Conservation (phyloP, 495 filamentous ascomycete species). For the Collariella sp. region DNA sequence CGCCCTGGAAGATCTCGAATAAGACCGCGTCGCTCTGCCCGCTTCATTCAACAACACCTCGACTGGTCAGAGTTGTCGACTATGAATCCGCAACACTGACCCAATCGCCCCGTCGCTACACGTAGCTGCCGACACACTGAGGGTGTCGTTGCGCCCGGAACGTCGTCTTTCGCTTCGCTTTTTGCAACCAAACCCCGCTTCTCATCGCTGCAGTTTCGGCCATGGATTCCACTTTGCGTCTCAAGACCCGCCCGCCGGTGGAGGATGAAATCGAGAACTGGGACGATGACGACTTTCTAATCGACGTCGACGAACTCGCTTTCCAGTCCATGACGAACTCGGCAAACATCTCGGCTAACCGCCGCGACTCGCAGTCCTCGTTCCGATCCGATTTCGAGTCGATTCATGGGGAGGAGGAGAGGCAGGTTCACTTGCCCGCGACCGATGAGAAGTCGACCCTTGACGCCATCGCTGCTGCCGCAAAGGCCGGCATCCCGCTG, state of each 20-base stretch:
- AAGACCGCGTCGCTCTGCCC: slow-evolving; percentile 1
- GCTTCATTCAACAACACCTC: slow-evolving; percentile 1
- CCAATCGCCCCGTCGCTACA: slow-evolving; percentile 19
- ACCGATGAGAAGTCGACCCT: slow-evolving; percentile 71
- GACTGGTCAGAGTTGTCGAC: slow-evolving; percentile 18
- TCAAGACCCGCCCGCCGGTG: slow-evolving; percentile 45
- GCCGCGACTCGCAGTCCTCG: slow-evolving; percentile 70
- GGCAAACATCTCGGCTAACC: slow-evolving; percentile 44
- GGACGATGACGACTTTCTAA: slow-evolving; percentile 78
- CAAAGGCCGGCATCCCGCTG: slow-evolving; percentile 84
- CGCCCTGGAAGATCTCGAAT: neutral
- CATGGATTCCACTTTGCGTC: slow-evolving; percentile 50
- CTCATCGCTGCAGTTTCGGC: slow-evolving; percentile 2
- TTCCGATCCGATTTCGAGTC: slow-evolving; percentile 74
- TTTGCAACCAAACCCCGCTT: neutral
- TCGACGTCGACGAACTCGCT: slow-evolving; percentile 62
- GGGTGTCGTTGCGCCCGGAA: slow-evolving; percentile 8
- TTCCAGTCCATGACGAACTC: slow-evolving; percentile 56
- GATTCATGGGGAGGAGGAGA: slow-evolving; percentile 70
- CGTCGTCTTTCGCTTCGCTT: neutral
- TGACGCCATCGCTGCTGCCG: slow-evolving; percentile 79
- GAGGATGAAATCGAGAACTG: slow-evolving; percentile 69
- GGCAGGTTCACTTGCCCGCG: slow-evolving; percentile 67
- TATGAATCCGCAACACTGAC: slow-evolving; percentile 32
- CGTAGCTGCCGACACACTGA: neutral